Evolutionary conservation across 768 basidiomycete genomes (phyloP), one percentile per base, ranked within the genome.

Genomic region (Tricholoma furcatifolium): DNA sequence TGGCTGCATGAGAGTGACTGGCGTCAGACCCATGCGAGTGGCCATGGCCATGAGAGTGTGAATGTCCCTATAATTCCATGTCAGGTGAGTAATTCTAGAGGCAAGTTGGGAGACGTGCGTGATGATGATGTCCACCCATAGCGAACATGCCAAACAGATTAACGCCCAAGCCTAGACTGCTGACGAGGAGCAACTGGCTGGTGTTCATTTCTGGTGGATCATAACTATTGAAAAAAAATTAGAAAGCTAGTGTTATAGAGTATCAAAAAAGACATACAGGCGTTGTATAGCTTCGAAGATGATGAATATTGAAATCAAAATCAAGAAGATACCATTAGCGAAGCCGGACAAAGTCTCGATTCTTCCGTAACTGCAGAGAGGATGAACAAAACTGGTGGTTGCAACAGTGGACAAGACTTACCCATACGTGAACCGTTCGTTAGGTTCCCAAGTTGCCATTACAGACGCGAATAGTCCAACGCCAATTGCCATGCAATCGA

Each of bases 131-230:
- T 3, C 93, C 94, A 4, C 97, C 97, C 79, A 97, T 99, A 1
- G 97, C 97, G 65, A 94, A 91, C 93, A 99, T 97, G 34, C 97
- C 97, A 61, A 98, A 98, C 17, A 99, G 71, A 67, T 99, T 99
- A 43, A 99, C 93, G 1, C 78, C 93, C 9, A 99, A 74, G 7
- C 97, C 97, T 23, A 98, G 68, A 4, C 86, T 82, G 56, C 93
- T 96, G 47, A 99, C 89, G 1, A 97, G 75, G 36, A 99, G 70
- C 0, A 99, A 77, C 63, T 98, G 96, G 56, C 81, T 89, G 2
- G 94, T 97, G 60, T 93, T 95, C 93, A 99, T 99, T 62, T 98
- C 94, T 1, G 97, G 97, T 18, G 97, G 95, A 57, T 96, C 88
- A 61, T 96, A 64, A 36, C 93, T 95, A 38, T 17, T 34, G 38